Base-by-base conservation (phyloP, 805 yeast species). In the Candida taoyuanica region DNA sequence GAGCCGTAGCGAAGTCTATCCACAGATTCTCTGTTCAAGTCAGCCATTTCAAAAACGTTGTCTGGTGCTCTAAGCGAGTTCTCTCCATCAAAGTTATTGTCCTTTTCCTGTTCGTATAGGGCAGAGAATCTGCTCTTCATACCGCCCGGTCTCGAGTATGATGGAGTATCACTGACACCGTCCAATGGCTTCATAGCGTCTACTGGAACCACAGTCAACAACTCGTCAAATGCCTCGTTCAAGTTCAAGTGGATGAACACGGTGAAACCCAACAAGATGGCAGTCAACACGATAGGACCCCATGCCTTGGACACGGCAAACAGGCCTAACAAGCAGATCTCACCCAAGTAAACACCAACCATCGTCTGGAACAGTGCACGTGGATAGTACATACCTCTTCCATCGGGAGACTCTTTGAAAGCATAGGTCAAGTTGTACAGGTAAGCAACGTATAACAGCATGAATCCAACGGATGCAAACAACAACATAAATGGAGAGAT, bases 231-330 rank as follows among this genome's bases (percentile, higher is more conserved):
- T 0, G 96, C 86, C 7, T 55, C 44, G 45, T 71, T 75, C 56
- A 91, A 60, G 46, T 76, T 73, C 21, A 76, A 14, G 53, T 91
- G 96, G 42, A 75, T 69, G 55, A 85, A 81, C 4, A 73, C 73
- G 0, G 97, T 86, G 47, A 71, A 60, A 7, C 71, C 74, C 12
- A 86, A 52, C 29, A 82, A 68, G 36, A 89, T 68, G 2, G 77
- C 79, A 59, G 84, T 85, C 37, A 91, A 63, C 3, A 81, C 85
- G 47, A 88, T 71, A 26, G 96, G 95, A 31, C 96, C 98, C 96
- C 96, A 91, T 29, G 94, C 83, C 68, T 86, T 86, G 44, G 94
- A 88, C 39, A 91, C 94, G 14, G 77, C 85, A 58, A 87, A 89
- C 39, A 93, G 62, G 39, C 96, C 97, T 37, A 93, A 58, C 46